Evolutionary conservation across 2,329 filamentous ascomycete species (phyloP), one percentile per base, ranked within the genome.

Genomic region (Aureobasidium sp.): DNA sequence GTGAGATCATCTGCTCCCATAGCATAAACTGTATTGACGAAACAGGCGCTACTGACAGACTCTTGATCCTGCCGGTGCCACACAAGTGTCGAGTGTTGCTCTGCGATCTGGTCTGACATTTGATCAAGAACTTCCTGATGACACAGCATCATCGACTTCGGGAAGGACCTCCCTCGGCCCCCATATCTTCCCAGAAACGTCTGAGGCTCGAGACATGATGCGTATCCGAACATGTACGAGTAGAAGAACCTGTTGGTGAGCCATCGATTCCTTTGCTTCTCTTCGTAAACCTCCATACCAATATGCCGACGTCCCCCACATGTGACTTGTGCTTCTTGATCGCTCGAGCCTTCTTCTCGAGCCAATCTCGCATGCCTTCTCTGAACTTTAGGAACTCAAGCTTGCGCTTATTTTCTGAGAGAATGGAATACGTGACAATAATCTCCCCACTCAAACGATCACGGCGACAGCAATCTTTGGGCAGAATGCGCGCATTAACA

Each of bases 341-440:
- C 69, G 75, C 64, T 9, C 66, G 61, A 16, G 71, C 72, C 63
- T 72, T 73, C 37, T 70, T 66, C 61, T 76, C 86, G 2, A 90
- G 79, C 85, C 86, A 89, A 11, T 79, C 78, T 41, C 86, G 75
- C 63, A 90, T 72, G 15, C 80, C 80, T 67, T 90, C 86, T 70
- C 88, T 89, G 47, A 90, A 77, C 63, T 79, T 78, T 74, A 89
- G 86, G 66, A 81, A 81, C 74, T 90, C 87, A n/a, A 90, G 78
- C 13, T 81, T 81, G 61, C 83, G 78, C 68, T 83, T 83, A 65
- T 79, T 79, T 32, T 84, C 85, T 16, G 88, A 81, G 1, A 88
- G 76, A 67, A 66, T 66, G 36, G 63, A 62, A 21, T 37, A 25
- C 11, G 39, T 9, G 70, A 69, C 73, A 15, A 75, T 63, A 62